These are phyloP conservation scores for Ascochyta fabae DNA, from an alignment of 2,329 filamentous ascomycete species.

Conservation along the genomic window DNA sequence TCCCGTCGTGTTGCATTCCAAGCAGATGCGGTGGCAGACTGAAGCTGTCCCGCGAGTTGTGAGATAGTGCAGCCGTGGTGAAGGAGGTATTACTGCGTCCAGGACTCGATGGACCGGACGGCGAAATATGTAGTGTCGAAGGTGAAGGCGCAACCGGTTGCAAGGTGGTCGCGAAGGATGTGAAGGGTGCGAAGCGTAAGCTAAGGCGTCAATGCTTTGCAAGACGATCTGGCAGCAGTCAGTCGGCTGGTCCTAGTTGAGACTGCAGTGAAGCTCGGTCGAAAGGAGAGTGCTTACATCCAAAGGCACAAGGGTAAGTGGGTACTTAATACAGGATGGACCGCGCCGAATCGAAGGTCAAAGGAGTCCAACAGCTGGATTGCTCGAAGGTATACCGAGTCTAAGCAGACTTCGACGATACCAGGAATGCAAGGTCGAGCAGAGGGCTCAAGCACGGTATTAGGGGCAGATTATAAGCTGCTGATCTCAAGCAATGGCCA, in stretches of 20 bases:
- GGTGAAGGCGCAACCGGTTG: slow-evolving; percentile 39
- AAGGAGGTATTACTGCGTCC: slow-evolving; percentile 64
- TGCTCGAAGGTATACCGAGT: slow-evolving; percentile 23
- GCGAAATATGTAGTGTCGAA: slow-evolving; percentile 48
- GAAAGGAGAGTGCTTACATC: slow-evolving; percentile 29
- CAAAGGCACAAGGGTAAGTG: slow-evolving; percentile 38
- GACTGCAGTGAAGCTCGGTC: not conserved
- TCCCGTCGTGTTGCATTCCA: slow-evolving; percentile 85
- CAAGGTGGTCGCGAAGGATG: slow-evolving; percentile 30
- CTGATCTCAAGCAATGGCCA: slow-evolving; percentile 27
- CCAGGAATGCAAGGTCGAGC: slow-evolving; percentile 19
- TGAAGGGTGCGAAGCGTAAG: slow-evolving; percentile 33
- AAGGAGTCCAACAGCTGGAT: slow-evolving; percentile 33
- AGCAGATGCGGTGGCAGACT: slow-evolving; percentile 83
- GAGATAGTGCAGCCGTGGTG: slow-evolving; percentile 85
- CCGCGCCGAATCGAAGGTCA: slow-evolving; percentile 34
- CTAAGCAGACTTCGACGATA: slow-evolving; percentile 24
- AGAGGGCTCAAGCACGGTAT: slow-evolving; percentile 23
- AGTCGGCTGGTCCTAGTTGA: slow-evolving; percentile 3
- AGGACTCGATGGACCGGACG: slow-evolving; percentile 52
- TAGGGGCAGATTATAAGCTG: slow-evolving; percentile 23
- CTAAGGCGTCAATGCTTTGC: slow-evolving; percentile 38
- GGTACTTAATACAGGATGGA: slow-evolving; percentile 34
- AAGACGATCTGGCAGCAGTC: slow-evolving; percentile 12
- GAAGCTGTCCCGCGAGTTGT: slow-evolving; percentile 79